Percentiles rank a stretch among this genome's conserved stretches.
Evolutionary conservation across 2,329 filamentous ascomycete genomes (phyloP).

Genomic region (Pleochaeta shiraiana): DNA sequence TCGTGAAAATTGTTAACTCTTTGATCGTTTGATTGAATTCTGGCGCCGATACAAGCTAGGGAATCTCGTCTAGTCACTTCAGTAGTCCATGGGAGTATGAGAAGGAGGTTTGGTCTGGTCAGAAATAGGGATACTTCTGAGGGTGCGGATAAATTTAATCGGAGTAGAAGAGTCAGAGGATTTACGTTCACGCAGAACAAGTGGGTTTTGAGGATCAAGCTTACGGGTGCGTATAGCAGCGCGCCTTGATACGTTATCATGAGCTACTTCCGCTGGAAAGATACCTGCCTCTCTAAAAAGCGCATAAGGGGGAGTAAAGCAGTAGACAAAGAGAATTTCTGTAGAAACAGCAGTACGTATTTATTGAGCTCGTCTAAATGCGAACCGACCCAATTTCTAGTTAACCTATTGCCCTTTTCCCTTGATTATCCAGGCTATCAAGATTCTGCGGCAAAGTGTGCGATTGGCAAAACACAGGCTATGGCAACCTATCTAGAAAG

Average conservation of each 20-base stretch:
- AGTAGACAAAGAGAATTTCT: not conserved
- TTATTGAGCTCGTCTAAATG: not conserved
- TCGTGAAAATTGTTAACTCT: not conserved
- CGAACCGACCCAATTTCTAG: not conserved
- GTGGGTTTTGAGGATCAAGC: not conserved
- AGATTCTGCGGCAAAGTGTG: not conserved
- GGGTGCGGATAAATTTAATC: too few species aligned
- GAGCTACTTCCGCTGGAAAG: not conserved
- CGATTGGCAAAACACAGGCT: not conserved
- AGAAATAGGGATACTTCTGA: not conserved
- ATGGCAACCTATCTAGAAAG: not conserved
- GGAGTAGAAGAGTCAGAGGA: not conserved
- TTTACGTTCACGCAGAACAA: not conserved
- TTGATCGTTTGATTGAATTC: not conserved
- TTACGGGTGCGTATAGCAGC: not conserved
- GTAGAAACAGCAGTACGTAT: not conserved
- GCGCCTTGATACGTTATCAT: not conserved
- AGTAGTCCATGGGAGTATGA: not conserved
- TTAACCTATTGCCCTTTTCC: not conserved
- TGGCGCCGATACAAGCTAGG: not conserved
- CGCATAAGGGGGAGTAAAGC: not conserved
- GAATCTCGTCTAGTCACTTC: not conserved
- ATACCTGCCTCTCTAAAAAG: not conserved
- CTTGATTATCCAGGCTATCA: not conserved
- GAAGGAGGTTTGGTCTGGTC: not conserved